A percentile compares a stretch with the other conserved stretches of the same genome.
These are phyloP conservation scores for Skeletonema menzelii DNA, from an alignment of 108 stramenopile species.

Conservation along the genomic window DNA sequence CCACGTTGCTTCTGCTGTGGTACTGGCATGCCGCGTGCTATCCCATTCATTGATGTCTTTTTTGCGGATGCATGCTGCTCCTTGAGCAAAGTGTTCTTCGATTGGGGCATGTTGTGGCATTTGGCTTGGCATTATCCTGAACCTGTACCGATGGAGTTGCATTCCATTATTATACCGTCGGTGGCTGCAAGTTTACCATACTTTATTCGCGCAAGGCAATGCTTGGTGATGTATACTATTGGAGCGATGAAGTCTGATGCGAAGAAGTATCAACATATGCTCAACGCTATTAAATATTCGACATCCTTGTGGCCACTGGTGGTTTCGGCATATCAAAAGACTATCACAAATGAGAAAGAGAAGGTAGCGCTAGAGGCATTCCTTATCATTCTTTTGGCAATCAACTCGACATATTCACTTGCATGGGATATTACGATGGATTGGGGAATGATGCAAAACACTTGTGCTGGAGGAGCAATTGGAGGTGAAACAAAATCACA, in stretches of 20 bases:
- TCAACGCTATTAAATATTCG: constrained; percentile 86
- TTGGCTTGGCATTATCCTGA: constrained; percentile 81
- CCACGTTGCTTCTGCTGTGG: constrained; percentile 70
- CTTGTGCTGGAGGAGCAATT: constrained; percentile 36
- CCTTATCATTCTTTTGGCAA: constrained; percentile 63
- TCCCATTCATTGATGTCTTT: constrained; percentile 87
- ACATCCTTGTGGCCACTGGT: constrained; percentile 75
- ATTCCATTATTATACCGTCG: constrained; percentile 77
- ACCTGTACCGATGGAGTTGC: constrained; percentile 60
- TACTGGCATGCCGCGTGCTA: constrained; percentile 46
- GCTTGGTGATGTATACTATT: constrained; percentile 79
- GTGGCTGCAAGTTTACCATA: constrained; percentile 75
- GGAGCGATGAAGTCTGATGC: constrained; percentile 68
- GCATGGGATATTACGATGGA: constrained; percentile 81
- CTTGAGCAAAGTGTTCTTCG: constrained; percentile 84
- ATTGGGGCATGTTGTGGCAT: constrained; percentile 87
- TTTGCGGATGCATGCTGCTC: constrained; percentile 88
- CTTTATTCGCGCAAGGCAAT: constrained; percentile 83
- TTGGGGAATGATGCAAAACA: constrained; percentile 89
- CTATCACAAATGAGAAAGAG: constrained; percentile 36
- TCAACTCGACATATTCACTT: constrained; percentile 76
- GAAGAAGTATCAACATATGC: constrained; percentile 68
- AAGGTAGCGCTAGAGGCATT: constrained; percentile 50
- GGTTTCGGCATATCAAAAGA: constrained; percentile 79
- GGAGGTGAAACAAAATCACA: constrained; percentile 9